phyloP scores from a whole-genome alignment of 1,139 yeast species.

The Hansenula anomala region DNA sequence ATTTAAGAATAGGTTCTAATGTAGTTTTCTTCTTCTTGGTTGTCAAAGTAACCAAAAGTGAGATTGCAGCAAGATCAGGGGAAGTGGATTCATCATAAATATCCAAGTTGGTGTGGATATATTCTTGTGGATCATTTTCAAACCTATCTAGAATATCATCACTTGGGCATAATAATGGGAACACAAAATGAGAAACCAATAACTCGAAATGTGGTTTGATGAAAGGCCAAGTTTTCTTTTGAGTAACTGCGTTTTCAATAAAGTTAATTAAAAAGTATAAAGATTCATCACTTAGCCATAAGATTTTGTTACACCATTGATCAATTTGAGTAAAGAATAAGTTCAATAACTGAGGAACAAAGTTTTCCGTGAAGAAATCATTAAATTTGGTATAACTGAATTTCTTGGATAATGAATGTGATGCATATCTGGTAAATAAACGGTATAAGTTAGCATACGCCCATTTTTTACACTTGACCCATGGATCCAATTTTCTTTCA shows the following conservation, averaged over 20 bases:
- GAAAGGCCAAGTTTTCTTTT: constrained; percentile 64
- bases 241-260: constrained; percentile 64
- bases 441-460: constrained; percentile 75
- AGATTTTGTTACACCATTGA: constrained; percentile 58
- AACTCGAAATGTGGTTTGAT: constrained; percentile 67
- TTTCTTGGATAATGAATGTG: constrained; percentile 43
- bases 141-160: constrained; percentile 69
- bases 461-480: constrained; percentile 90
- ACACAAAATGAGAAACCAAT: constrained; percentile 67
- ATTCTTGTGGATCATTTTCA: constrained; percentile 89
- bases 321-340: constrained; percentile 65
- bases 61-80: constrained; percentile 67
- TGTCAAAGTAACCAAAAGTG: constrained; percentile 59
- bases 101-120: constrained; percentile 76
- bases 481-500: constrained; percentile 43
- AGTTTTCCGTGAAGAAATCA: constrained; percentile 41
- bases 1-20: constrained; percentile 59
- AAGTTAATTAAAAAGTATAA: constrained; percentile 66
- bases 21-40: constrained; percentile 60
- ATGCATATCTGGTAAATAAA: constrained; percentile 71
- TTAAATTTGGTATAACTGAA: constrained; percentile 49
- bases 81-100: constrained; percentile 52
- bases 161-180: constrained; percentile 71
- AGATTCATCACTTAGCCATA: constrained; percentile 70
- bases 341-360: constrained; percentile 69